Base-by-base conservation (phyloP, 148 eudicot species). In the Fagopyrum esculentum region DNA sequence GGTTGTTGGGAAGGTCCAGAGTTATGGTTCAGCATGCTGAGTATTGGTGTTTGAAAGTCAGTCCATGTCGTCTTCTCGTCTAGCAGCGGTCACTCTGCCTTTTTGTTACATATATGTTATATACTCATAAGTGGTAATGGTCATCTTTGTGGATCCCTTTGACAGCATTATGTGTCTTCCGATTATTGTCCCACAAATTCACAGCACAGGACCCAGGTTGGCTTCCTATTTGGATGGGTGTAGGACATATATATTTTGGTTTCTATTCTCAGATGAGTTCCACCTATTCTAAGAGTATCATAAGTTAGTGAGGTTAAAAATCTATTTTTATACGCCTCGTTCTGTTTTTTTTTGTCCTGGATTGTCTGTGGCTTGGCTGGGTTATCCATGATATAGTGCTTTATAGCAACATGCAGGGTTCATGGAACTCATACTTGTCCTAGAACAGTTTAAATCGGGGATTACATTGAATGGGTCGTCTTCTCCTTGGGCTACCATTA, bases 21-120 rank as follows among this genome's bases (percentile, higher is more conserved):
- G 92, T 90, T 84, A 89, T 92, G 89, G 89, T 90, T 86, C 98
- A 89, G 97, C 93, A 64, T 90, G 96, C 96, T 90, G 97, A 90
- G 92, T 92, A 78, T 92, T 88, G 93, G 87, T 89, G 91, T 91
- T 90, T 86, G 89, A 95, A 86, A 87, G 96, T 95, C 93, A 83
- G 97, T 95, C 87, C 87, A 68, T 95, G 93, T 92, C 91, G 72
- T 91, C 98, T 73, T 89, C 40, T 35, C 90, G 71, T 91, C 83
- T 87, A 82, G 93, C 93, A 80, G 93, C 87, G 66, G 82, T 89
- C 87, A 77, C 85, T 79, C 77, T 85, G 79, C 84, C 81, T 78
- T 85, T 71, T 80, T 77, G 72, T 75, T 68, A 77, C 9, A 5
- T 82, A 73, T 89, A 88, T 77, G 84, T 87, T 85, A 82, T 87